Evolutionary conservation across 208 protist species (phyloP), one percentile per base, ranked within the genome.

Genomic region (Trypanosoma congolense): DNA sequence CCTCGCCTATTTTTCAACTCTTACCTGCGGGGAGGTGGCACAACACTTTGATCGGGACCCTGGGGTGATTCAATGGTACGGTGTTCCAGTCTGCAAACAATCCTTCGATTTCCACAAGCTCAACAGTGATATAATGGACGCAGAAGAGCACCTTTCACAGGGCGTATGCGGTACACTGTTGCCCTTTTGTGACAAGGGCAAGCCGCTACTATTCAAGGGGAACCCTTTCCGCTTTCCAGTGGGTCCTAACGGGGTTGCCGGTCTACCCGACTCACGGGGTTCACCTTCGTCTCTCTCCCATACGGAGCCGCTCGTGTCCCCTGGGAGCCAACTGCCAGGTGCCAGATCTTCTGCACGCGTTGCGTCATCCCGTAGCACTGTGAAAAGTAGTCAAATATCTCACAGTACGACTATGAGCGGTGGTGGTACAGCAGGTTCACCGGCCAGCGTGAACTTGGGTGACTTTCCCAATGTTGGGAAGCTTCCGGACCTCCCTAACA

Each of bases 51-150:
- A 43, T 26, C 47, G 58, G n/a, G 10, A 63, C 14, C 66, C 66
- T 4, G 66, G 66, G 29, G 19, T 73, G 12, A 52, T 73, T 41
- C 66, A 73, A 36, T 73, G 66, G 66, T 61, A 62, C 49, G n/a
- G 52, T 26, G 28, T 73, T 2, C 66, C 66, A 22, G 30, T 21
- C 16, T 61, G 50, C 35, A n/a, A 73, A 47, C 8, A 47, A 5
- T 31, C 6, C 9, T 62, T 70, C 44, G 19, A 65, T 25, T 50
- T 65, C 16, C 2, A 40, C n/a, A n/a, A 5, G 0, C 16, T 64
- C 2, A 47, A 51, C 36, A 30, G 0, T 9, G 38, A 48, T 3
- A 30, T 65, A 4, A 2, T 21, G 24, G 30, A 35, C 4, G 56
- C 33, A 24, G 55, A 62, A 25, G 16, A 25, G 26, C 10, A 22